phyloP scores from a whole-genome alignment of 768 basidiomycete species.

The Dictyophora rubrovolvata region DNA sequence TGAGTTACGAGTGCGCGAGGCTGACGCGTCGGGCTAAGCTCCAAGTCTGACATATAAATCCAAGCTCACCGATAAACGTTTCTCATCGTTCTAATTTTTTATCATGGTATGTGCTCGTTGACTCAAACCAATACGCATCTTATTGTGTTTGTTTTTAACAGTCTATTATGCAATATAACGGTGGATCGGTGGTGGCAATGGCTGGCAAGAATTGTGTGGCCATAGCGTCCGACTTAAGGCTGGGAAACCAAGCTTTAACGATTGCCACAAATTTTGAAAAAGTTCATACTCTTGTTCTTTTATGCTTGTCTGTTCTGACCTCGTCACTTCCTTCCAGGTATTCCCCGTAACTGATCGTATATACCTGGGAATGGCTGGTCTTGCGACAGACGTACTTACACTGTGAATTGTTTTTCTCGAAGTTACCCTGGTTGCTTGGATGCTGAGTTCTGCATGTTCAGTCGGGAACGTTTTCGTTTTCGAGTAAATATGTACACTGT shows the following conservation, averaged over 20 bases:
- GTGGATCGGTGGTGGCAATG: constrained; percentile 99
- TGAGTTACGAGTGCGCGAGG: too few relatives aligned
- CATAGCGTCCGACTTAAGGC: constrained; percentile 88
- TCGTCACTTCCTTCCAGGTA: constrained; percentile 41
- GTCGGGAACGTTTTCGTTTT: constrained; percentile 85
- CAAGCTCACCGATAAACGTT: too few relatives aligned
- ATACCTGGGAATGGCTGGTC: constrained; percentile 83
- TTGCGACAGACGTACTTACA: constrained; percentile 89
- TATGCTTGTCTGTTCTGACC: constrained; percentile 13
- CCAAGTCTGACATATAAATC: too few relatives aligned
- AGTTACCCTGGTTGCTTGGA: neutral
- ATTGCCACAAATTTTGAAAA: constrained; percentile 92
- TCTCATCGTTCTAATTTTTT: too few relatives aligned
- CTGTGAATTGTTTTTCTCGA: constrained; percentile 37
- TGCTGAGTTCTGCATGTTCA: constrained; percentile 24
- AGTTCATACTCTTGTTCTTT: constrained; percentile 34
- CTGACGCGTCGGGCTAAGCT: too few relatives aligned
- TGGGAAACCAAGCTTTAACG: constrained; percentile 80
- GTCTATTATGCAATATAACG: constrained; percentile 91
- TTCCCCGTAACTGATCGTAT: constrained; percentile 91
- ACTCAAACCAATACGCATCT: too few relatives aligned
- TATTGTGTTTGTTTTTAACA: constrained; percentile 18
- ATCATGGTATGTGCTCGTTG: too few relatives aligned
- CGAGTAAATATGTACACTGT: constrained; percentile 99
- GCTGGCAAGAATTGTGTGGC: constrained; percentile 98